A percentile compares a stretch with the other conserved stretches of the same genome.
Conservation (phyloP, 2,329 filamentous ascomycete genomes). For the Xylaria sp. region DNA sequence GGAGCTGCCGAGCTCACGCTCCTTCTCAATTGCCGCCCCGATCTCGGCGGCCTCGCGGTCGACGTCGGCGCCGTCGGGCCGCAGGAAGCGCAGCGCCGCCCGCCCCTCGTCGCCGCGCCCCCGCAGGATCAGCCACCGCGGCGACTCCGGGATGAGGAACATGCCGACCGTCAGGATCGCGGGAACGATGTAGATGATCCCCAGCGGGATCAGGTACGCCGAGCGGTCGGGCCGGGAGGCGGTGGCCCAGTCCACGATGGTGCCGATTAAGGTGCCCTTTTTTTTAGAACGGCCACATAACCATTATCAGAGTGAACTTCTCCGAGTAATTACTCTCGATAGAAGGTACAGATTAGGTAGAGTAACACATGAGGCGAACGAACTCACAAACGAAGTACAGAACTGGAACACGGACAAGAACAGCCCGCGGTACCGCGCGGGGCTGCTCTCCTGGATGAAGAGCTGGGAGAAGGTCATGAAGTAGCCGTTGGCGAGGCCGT, state of each 20-base stretch:
- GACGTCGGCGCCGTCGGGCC: conserved; percentile 36
- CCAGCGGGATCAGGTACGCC: conserved; percentile 37
- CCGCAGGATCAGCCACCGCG: conserved; percentile 37
- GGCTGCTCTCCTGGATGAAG: conserved; percentile 50
- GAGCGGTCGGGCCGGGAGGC: conserved; percentile 36
- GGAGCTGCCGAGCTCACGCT: conserved; percentile 38
- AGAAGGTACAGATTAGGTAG: no score
- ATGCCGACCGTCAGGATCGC: conserved; percentile 32
- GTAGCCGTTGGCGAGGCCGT: conserved; percentile 59
- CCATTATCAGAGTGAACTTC: no score
- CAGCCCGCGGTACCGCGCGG: conserved; percentile 52
- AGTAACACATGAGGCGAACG: neutral
- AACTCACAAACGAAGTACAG: conserved; percentile 47
- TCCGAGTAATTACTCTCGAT: no score
- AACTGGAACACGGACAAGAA: conserved; percentile 52
- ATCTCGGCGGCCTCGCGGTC: conserved; percentile 41
- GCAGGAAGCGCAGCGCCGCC: conserved; percentile 41
- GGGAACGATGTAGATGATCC: conserved; percentile 37
- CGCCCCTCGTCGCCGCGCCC: conserved; percentile 36
- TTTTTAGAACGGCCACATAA: no score
- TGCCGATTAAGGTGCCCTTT: conserved; percentile 48
- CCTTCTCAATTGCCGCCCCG: conserved; percentile 38
- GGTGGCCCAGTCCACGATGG: conserved; percentile 44
- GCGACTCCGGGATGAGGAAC: conserved; percentile 39
- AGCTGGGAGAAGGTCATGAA: conserved; percentile 59